A percentile compares a stretch with the other conserved stretches of the same genome.
These are phyloP conservation scores for Aureobasidium zeae DNA, from an alignment of 2,329 filamentous ascomycete species.

Conservation along the genomic window DNA sequence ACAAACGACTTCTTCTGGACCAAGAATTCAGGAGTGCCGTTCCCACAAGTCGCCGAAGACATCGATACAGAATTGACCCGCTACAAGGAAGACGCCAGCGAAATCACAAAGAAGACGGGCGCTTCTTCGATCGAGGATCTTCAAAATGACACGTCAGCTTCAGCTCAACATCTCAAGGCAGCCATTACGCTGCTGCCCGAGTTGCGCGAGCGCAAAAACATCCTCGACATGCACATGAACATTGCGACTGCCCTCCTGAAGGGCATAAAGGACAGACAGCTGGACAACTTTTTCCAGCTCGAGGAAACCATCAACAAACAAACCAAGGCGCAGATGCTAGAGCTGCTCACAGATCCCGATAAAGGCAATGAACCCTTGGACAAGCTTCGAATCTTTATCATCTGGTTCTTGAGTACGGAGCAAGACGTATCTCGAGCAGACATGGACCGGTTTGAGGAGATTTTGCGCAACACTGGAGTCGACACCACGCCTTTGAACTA, in stretches of 20 bases:
- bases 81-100: slow-evolving; percentile 90
- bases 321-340: slow-evolving; percentile 77
- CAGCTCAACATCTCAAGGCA: slow-evolving; percentile 88
- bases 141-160: slow-evolving; percentile 77
- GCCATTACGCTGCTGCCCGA: slow-evolving; percentile 90
- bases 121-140: slow-evolving; percentile 88
- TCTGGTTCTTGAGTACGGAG: slow-evolving; percentile 93
- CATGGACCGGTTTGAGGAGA: slow-evolving; percentile 77
- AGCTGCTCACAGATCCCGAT: slow-evolving; percentile 68
- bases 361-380: slow-evolving; percentile 80
- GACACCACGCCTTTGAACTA: slow-evolving; percentile 75
- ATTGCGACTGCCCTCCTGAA: slow-evolving; percentile 71
- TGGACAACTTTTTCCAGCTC: slow-evolving; percentile 92
- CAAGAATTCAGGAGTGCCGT: slow-evolving; percentile 81
- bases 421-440: slow-evolving; percentile 75
- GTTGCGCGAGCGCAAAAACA: slow-evolving; percentile 81
- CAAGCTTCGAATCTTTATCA: slow-evolving; percentile 88
- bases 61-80: slow-evolving; percentile 88
- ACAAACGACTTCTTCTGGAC: slow-evolving; percentile 94
- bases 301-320: slow-evolving; percentile 91
- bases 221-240: slow-evolving; percentile 98
- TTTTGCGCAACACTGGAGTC: slow-evolving; percentile 63
- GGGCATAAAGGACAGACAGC: slow-evolving; percentile 87
- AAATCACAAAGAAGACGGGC: slow-evolving; percentile 91
- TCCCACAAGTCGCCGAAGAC: slow-evolving; percentile 92